Evolutionary conservation across 2,329 filamentous ascomycete species (phyloP), one percentile per base, ranked within the genome.

Genomic region (Sclerotinia glacialis): DNA sequence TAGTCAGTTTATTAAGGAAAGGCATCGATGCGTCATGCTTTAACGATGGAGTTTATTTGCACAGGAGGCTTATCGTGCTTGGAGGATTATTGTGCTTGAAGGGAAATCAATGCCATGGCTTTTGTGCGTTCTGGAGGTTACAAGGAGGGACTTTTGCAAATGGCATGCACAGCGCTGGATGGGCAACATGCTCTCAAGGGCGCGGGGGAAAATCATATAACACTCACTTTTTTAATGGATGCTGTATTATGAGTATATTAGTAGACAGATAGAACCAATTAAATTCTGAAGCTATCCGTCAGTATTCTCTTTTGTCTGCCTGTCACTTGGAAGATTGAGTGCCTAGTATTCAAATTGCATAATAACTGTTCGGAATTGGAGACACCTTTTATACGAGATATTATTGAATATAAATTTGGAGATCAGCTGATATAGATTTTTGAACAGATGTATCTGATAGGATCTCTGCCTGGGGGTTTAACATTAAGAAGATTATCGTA

Each of bases 211-310:
- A 40, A 44, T 50, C 21, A 23, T 49, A 34, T 49, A 34, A 46
- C 34, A 23, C 64, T 37, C n/a, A 31, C 34, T 49, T 46, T n/a
- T 34, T 11, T 61, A 26, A 46, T 61, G n/a, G 18, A 28, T 53
- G n/a, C 26, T 66, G 64, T 66, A 66, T 53, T 66, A 66, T 53
- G 55, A 66, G 21, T 64, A 64, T 18, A 40, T 14, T 40, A 58
- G 62, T 56, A 64, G 62, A 56, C 23, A 56, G 37, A 64, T 66
- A 61, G 55, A 60, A 42, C 16, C 44, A 42, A 14, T 53, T 44
- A 37, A 26, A 47, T 52, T 40, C 12, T 9, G 14, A 34, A 47
- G 28, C 31, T 23, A 23, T 37, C 16, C 31, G 16, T 26, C 2
- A 60, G n/a, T 23, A 21, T 18, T 7, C 28, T 49, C n/a, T 37